Conservation (phyloP, 1,284 basidiomycete species). For the Leccinum pachyderme region DNA sequence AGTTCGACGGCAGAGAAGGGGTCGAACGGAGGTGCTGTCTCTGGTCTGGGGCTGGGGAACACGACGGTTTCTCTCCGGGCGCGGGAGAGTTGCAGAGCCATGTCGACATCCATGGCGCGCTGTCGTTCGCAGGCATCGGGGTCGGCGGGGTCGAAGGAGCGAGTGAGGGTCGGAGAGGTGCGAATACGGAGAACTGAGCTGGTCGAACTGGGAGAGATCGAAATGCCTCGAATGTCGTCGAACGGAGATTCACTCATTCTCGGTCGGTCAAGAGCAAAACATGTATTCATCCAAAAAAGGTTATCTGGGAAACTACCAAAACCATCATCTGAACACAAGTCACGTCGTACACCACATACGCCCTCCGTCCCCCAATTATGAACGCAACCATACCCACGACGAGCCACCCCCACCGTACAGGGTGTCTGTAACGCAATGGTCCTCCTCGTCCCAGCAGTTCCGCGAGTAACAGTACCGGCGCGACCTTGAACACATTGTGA, state of each 20-base stretch:
- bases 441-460: conserved; percentile 56
- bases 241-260: conserved; percentile 2
- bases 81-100: conserved; percentile 78
- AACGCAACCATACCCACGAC: conserved; percentile 54
- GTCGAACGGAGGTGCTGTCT: conserved; percentile 32
- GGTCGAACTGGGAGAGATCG: conserved; percentile 34
- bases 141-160: conserved; percentile 65
- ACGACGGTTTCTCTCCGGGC: conserved; percentile 67
- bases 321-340: conserved; percentile 31
- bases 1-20: conserved; percentile 45
- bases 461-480: conserved; percentile 65
- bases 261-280: too few relatives aligned
- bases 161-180: conserved; percentile 61
- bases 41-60: conserved; percentile 12
- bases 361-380: conserved; percentile 55
- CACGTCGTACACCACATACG: conserved; percentile 60
- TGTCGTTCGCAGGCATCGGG: conserved; percentile 74
- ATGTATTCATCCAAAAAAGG: too few relatives aligned
- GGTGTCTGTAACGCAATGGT: conserved; percentile 36
- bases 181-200: conserved; percentile 44
- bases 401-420: conserved; percentile 48
- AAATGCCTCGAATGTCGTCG: conserved; percentile 12
- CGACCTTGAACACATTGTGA: conserved; percentile 67
- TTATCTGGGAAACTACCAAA: conserved; percentile 9
- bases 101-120: conserved; percentile 82